These are phyloP conservation scores for Phialemonium atrogriseum DNA, from an alignment of 2,329 filamentous ascomycete genomes.

Conservation along the genomic window DNA sequence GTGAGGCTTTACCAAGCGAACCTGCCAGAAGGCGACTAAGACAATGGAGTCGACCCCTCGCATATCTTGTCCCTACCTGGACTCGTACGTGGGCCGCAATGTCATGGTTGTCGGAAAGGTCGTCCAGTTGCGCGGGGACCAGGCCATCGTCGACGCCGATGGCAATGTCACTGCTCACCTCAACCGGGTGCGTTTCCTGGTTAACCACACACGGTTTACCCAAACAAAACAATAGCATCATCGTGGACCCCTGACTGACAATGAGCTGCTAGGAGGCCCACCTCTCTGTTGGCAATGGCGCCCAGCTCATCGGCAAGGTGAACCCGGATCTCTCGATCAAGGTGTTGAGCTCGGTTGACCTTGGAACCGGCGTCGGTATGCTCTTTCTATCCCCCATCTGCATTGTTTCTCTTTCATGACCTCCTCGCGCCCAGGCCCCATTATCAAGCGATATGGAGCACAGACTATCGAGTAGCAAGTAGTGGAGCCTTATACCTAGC, in stretches of 20 bases:
- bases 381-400: conserved; percentile 6
- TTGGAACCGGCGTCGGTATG: conserved; percentile 62
- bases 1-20: too few species aligned
- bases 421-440: background rate
- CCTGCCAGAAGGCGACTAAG: too few species aligned
- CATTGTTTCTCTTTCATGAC: conserved; percentile 1
- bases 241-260: too few species aligned
- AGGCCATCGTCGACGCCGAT: conserved; percentile 70
- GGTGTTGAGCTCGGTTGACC: conserved; percentile 60
- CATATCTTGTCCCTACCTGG: conserved; percentile 71
- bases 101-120: conserved; percentile 86
- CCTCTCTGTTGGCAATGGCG: conserved; percentile 59
- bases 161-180: conserved; percentile 68
- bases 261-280: conserved; percentile 55
- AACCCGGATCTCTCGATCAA: conserved; percentile 64
- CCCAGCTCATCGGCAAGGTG: conserved; percentile 75
- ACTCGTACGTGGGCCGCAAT: conserved; percentile 63
- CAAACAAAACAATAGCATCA: too few species aligned
- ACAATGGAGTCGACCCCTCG: conserved; percentile 80
- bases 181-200: conserved; percentile 54
- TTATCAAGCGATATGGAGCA: background rate
- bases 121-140: conserved; percentile 69
- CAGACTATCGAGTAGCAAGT: too few species aligned
- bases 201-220: too few species aligned
- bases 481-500: too few species aligned